Percentiles rank a stretch among this genome's conserved stretches.
Evolutionary conservation across 164 flowering plant genomes (phyloP).

Genomic region (Macadamia integrifolia): DNA sequence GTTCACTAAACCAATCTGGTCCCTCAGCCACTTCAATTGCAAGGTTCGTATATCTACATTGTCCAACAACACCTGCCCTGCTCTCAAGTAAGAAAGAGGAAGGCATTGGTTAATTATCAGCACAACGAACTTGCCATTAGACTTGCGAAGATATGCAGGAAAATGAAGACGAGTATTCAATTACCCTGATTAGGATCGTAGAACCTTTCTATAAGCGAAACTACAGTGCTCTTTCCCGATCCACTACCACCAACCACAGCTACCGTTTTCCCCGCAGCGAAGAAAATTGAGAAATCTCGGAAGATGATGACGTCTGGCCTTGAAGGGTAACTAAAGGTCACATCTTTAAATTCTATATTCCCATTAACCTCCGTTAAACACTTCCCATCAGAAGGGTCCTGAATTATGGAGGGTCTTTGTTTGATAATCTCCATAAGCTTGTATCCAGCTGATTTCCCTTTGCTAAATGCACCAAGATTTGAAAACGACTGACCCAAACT

Average conservation of each 20-base stretch:
- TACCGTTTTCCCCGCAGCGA: slow-evolving; percentile 85
- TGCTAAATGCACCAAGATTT: slow-evolving; percentile 95
- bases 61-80: slow-evolving; percentile 87
- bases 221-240: slow-evolving; percentile 98
- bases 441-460: slow-evolving; percentile 94
- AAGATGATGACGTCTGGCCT: slow-evolving; percentile 86
- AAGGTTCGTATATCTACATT: slow-evolving; percentile 70
- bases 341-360: slow-evolving; percentile 83
- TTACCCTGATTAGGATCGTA: slow-evolving; percentile 93
- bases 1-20: slow-evolving; percentile 72
- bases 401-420: slow-evolving; percentile 75
- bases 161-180: not conserved
- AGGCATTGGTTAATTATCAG: not conserved
- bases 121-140: not conserved
- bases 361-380: slow-evolving; percentile 69
- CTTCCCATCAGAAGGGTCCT: slow-evolving; percentile 59
- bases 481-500: slow-evolving; percentile 98
- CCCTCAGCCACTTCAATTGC: slow-evolving; percentile 67
- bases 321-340: slow-evolving; percentile 91
- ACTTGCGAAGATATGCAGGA: too few species aligned
- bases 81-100: not conserved
- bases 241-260: slow-evolving; percentile 99
- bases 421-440: slow-evolving; percentile 91
- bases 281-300: slow-evolving; percentile 67
- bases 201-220: slow-evolving; percentile 85